phyloP scores from a whole-genome alignment of 495 filamentous ascomycete species.

The Xylaria telfairii region DNA sequence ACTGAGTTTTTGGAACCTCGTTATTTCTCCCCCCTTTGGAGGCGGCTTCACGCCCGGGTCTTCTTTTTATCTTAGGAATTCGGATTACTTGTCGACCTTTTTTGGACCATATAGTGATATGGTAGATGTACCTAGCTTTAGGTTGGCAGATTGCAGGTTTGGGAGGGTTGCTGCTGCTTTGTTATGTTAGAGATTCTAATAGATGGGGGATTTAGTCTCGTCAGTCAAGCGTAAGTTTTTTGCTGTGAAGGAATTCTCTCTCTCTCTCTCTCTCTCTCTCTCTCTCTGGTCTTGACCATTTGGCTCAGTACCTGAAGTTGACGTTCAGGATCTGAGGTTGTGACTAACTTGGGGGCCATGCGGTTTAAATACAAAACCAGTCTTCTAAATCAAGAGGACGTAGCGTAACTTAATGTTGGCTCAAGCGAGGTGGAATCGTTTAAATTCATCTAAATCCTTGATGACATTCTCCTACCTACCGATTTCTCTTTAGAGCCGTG shows the following conservation, averaged over 20 bases:
- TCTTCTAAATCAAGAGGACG: neutral
- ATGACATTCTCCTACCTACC: neutral
- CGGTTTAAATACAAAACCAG: neutral
- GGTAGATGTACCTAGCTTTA: conserved; percentile 2
- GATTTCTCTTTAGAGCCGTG: neutral
- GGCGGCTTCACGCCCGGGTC: conserved; percentile 5
- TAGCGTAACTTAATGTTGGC: neutral
- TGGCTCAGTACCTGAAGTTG: neutral
- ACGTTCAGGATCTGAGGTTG: neutral
- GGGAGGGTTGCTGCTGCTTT: neutral
- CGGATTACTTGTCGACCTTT: conserved; percentile 15
- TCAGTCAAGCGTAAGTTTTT: neutral
- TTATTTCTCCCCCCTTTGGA: neutral
- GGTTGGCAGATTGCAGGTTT: conserved; percentile 6
- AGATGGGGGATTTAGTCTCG: neutral
- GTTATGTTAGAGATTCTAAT: neutral
- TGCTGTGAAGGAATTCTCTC: neutral
- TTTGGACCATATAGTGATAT: conserved; percentile 21
- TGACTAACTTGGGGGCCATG: neutral
- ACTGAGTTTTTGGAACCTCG: conserved; percentile 4
- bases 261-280: no score
- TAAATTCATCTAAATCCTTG: neutral
- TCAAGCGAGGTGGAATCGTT: neutral
- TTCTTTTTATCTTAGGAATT: conserved; percentile 6
- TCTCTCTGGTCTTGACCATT: neutral